These are phyloP conservation scores for Fusarium sp. DNA, from an alignment of 2,329 filamentous ascomycete genomes.

Conservation along the genomic window DNA sequence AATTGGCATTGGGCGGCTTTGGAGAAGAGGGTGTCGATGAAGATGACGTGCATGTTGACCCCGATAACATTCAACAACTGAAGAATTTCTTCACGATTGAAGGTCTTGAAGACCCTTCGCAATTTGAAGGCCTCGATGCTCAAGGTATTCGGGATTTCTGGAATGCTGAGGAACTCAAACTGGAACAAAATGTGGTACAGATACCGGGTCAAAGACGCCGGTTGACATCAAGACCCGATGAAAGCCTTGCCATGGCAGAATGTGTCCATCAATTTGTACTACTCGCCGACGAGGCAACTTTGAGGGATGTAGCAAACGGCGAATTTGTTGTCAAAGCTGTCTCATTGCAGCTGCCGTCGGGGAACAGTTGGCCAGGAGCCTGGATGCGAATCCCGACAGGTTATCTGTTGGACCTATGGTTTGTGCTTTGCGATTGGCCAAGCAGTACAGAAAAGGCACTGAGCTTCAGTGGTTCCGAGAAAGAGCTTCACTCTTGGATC, in stretches of 20 bases:
- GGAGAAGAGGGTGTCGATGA: neutral
- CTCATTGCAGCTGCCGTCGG: fast-evolving
- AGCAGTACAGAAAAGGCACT: neutral
- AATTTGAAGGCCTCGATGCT: neutral
- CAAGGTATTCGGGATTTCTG: neutral
- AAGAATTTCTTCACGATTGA: neutral
- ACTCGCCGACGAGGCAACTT: neutral
- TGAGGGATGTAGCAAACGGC: neutral
- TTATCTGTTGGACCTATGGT: constrained; percentile 26
- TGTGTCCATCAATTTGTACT: neutral
- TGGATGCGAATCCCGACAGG: constrained; percentile 19
- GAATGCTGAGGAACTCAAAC: neutral
- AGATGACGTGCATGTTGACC: neutral
- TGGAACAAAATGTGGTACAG: neutral
- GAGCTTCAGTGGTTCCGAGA: neutral
- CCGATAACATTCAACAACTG: neutral
- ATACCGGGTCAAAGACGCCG: neutral
- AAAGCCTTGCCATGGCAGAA: neutral
- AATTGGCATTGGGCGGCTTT: neutral
- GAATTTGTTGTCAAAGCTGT: constrained; percentile 13
- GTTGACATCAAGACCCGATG: neutral
- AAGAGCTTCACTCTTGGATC: neutral
- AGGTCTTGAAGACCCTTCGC: neutral
- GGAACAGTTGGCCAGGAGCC: neutral
- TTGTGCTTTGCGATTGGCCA: neutral